These are phyloP conservation scores for Colletotrichum godetiae DNA, from an alignment of 2,329 filamentous ascomycete species.

Conservation along the genomic window DNA sequence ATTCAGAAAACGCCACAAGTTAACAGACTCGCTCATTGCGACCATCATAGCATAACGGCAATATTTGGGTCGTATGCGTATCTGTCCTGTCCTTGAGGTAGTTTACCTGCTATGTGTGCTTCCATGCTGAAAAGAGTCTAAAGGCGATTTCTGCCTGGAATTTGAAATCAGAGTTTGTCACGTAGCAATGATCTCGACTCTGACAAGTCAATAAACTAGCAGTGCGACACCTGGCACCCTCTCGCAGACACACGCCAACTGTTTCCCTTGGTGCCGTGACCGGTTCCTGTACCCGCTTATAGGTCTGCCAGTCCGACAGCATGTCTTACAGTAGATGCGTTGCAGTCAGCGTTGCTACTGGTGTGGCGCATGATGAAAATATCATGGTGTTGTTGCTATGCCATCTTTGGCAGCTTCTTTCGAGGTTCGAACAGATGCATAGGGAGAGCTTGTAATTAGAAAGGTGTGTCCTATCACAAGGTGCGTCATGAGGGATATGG, in stretches of 20 bases:
- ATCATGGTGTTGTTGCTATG: neutral
- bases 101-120: neutral
- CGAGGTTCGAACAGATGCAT: neutral
- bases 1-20: neutral
- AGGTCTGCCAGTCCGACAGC: neutral
- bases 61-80: neutral
- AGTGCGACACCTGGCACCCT: neutral
- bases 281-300: neutral
- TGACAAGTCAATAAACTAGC: too few species aligned
- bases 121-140: neutral
- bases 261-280: neutral
- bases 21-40: neutral
- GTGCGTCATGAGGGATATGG: neutral
- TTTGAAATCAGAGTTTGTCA: neutral
- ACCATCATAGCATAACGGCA: neutral
- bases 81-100: too few species aligned
- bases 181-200: too few species aligned
- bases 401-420: neutral
- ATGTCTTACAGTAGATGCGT: neutral
- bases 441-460: neutral
- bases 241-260: neutral
- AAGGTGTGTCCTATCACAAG: neutral
- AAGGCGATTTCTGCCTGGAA: neutral
- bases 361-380: neutral
- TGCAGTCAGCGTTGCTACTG: neutral